Percentiles rank a stretch among this genome's conserved stretches.
Evolutionary conservation across 2,329 filamentous ascomycete species (phyloP).

Genomic region (Paracoccidioides lutzii): DNA sequence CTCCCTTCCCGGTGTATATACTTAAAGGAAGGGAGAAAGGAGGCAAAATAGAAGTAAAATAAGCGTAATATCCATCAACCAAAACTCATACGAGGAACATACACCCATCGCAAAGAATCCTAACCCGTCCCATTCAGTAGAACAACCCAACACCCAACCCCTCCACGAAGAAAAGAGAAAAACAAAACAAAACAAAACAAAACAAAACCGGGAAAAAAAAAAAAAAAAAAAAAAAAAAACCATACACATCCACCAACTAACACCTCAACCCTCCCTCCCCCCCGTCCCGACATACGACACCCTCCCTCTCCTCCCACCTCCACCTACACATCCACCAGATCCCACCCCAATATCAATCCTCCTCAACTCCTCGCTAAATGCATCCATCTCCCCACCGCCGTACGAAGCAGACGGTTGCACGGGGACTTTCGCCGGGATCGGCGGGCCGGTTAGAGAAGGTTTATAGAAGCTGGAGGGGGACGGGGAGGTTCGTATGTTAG

Average conservation of each 20-base stretch:
- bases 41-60: neutral
- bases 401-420: conserved; percentile 21
- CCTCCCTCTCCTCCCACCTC: neutral
- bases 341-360: conserved; percentile 35
- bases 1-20: too few relatives aligned
- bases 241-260: neutral
- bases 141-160: too few relatives aligned
- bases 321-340: neutral
- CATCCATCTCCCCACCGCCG: conserved; percentile 23
- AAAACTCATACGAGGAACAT: neutral
- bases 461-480: conserved; percentile 10
- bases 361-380: conserved; percentile 46
- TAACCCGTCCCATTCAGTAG: neutral
- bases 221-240: neutral
- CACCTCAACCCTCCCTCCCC: neutral
- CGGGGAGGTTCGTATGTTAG: conserved; percentile 16
- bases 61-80: neutral
- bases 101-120: neutral
- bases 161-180: too few relatives aligned
- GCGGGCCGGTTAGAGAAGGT: conserved; percentile 21
- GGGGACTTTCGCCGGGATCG: conserved; percentile 33
- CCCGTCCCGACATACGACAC: neutral
- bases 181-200: too few relatives aligned
- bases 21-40: neutral
- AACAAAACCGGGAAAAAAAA: neutral